Evolutionary conservation across 306 rosid genomes (phyloP).

Genomic region (Gleditsia sinensis): DNA sequence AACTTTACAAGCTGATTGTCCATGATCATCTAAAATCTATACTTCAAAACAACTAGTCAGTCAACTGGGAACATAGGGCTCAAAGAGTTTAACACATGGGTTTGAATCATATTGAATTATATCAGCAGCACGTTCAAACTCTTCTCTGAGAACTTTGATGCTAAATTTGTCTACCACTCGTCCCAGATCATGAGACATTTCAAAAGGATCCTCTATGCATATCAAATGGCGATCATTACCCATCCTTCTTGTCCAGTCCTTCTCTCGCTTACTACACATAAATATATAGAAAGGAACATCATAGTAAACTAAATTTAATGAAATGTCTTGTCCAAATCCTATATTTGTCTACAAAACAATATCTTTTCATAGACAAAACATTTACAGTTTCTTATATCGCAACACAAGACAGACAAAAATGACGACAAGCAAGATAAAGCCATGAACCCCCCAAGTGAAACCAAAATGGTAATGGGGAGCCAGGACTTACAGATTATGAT

Average conservation of each 20-base stretch:
- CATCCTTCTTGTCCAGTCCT: slow-evolving; percentile 95
- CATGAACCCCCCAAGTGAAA: background rate
- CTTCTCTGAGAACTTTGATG: slow-evolving; percentile 90
- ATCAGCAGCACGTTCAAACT: slow-evolving; percentile 92
- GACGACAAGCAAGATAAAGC: background rate
- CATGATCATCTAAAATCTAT: slow-evolving; percentile 42
- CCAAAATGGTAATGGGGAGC: background rate
- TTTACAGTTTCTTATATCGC: background rate
- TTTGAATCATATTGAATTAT: slow-evolving; percentile 79
- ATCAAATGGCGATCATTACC: slow-evolving; percentile 94
- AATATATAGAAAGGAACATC: background rate
- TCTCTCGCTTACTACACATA: slow-evolving; percentile 69
- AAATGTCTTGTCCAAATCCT: background rate
- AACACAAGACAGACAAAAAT: background rate
- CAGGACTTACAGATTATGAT: background rate
- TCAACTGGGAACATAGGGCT: slow-evolving; percentile 60
- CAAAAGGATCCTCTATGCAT: slow-evolving; percentile 98
- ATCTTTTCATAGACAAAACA: background rate
- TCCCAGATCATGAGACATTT: slow-evolving; percentile 90
- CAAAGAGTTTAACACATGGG: slow-evolving; percentile 86
- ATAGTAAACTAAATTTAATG: background rate
- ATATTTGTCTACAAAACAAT: background rate
- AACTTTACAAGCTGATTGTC: slow-evolving; percentile 40
- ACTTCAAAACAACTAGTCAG: slow-evolving; percentile 25
- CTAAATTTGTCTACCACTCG: slow-evolving; percentile 91